Evolutionary conservation across 768 basidiomycete species (phyloP), one percentile per base, ranked within the genome.

Genomic region (Pisolithus sp.): DNA sequence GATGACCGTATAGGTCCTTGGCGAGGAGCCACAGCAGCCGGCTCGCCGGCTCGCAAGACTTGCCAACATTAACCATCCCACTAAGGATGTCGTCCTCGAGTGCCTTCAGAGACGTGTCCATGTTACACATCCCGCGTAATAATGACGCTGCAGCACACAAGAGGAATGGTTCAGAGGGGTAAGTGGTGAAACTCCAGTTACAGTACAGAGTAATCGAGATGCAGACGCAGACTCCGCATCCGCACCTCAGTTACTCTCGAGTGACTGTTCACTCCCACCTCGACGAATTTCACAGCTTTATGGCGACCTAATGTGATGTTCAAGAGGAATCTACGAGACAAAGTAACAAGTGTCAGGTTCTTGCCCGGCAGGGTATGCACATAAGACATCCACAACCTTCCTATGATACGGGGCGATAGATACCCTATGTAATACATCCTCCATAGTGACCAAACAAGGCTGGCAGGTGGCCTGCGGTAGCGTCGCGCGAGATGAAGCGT

Each of bases 21-120:
- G 56, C 56, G 7, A 54, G 46, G 5, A 57, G 41, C 50, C 46
- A 49, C 6, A 57, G 44, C 4, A 57, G 23, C 3, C 55, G 52
- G 26, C 55, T 57, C 10, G 31, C 45, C 6, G 57, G 46, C 42
- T 57, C 58, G 15, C 58, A 53, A 7, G 15, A 21, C 12, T 49
- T 26, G 7, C 52, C 54, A 5, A 53, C 44, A 6, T 56, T 30
- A 9, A 58, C 34, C 52, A 55, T 47, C 26, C 54, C 52, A 7
- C 30, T 9, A 7, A 53, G 26, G 6, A 53, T 40, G 15, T 17
- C 53, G 1, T 1, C 3, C 36, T 23, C 9, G 8, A 57, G 36
- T 6, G 24, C 9, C 4, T 4, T 0, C 34, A 54, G 37, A 9
- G 13, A 20, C 5, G 7, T 4, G 4, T 0, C 2, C 28, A 46